phyloP scores from a whole-genome alignment of 2,329 filamentous ascomycete species.

The Arachnomyces sp. region DNA sequence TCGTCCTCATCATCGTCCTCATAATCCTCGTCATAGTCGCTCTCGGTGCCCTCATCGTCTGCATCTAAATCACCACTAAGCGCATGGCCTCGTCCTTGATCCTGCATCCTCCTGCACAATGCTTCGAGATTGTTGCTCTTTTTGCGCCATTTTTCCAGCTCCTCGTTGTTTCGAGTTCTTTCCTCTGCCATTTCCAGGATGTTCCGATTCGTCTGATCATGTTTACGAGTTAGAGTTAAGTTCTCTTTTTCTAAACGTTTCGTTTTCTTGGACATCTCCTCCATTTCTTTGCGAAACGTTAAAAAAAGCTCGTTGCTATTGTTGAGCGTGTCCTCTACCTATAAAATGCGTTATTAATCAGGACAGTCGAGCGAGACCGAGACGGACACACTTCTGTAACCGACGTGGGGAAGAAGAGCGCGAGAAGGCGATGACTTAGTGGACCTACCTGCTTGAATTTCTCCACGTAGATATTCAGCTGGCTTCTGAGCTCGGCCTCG shows the following conservation, averaged over 20 bases:
- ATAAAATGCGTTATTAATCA: conserved; percentile 30
- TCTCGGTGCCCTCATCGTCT: conserved; percentile 34
- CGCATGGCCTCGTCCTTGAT: conserved; percentile 74
- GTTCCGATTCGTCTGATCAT: conserved; percentile 87
- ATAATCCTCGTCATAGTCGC: conserved; percentile 48
- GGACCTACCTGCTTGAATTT: conserved; percentile 94
- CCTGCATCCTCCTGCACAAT: conserved; percentile 93
- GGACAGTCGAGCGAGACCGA: conserved; percentile 15
- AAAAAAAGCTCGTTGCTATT: conserved; percentile 97
- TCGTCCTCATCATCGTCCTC: conserved; percentile 56
- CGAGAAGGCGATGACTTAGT: conserved; percentile 8
- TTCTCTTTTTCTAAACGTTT: conserved; percentile 97
- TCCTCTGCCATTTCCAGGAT: conserved; percentile 98
- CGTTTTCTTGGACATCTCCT: conserved; percentile 99
- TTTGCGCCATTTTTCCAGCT: conserved; percentile 70
- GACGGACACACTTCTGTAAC: too few relatives aligned
- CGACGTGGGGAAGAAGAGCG: too few relatives aligned
- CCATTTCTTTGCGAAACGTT: conserved; percentile 97
- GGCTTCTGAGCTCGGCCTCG: conserved; percentile 84
- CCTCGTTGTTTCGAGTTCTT: conserved; percentile 65
- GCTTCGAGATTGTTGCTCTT: conserved; percentile 88
- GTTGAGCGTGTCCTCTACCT: conserved; percentile 98
- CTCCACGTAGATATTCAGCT: conserved; percentile 96
- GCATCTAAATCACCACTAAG: conserved; percentile 52
- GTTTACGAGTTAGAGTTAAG: conserved; percentile 79